Percentiles rank a stretch among this genome's conserved stretches.
Conservation (phyloP, 78 protist species). For the Dictyostelium intermedium region DNA sequence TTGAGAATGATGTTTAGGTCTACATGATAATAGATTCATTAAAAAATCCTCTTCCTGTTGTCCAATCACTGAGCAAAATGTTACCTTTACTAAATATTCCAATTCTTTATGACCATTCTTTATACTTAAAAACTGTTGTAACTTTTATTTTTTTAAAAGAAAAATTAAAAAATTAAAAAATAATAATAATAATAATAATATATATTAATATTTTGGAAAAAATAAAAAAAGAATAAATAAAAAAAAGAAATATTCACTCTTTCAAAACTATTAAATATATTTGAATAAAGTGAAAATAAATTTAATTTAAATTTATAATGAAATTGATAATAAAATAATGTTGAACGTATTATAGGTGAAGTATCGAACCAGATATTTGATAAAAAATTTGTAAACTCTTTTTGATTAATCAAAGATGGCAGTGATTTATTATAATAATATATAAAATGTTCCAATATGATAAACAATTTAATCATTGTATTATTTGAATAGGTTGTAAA, state of each 20-base stretch:
- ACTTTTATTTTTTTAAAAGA: background rate
- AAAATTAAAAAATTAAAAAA: background rate
- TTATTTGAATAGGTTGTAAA: background rate
- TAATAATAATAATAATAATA: background rate
- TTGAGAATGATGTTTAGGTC: background rate
- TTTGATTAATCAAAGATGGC: background rate
- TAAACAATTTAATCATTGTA: background rate
- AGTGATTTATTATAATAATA: background rate
- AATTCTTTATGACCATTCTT: background rate
- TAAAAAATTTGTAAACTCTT: background rate
- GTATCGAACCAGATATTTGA: background rate
- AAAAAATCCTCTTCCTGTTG: background rate
- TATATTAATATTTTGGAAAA: background rate
- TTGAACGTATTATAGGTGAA: background rate
- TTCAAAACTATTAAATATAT: background rate
- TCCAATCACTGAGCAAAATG: background rate
- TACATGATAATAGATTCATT: background rate
- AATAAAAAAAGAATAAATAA: too few relatives aligned
- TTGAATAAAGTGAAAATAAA: background rate
- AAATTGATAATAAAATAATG: background rate
- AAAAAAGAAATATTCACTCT: background rate
- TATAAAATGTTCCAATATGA: background rate
- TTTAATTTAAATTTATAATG: background rate
- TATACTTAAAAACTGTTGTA: background rate
- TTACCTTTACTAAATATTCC: background rate